Conservation (phyloP, 2,329 filamentous ascomycete species). For the Venturiaceae sp. region DNA sequence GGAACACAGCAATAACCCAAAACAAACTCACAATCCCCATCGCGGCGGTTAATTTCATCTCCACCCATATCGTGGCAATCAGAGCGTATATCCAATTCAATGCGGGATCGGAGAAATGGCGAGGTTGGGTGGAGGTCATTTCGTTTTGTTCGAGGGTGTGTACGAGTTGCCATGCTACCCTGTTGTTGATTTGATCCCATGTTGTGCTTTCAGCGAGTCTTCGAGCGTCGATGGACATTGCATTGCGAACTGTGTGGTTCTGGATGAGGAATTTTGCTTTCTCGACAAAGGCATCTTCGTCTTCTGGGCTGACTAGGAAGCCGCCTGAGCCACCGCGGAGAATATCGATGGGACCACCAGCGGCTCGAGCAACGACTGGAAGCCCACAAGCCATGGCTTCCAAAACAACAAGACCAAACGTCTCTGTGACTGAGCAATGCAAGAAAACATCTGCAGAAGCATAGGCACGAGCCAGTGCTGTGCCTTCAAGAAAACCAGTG, state of each 20-base stretch:
- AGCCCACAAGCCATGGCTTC: conserved; percentile 64
- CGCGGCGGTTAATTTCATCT: neutral
- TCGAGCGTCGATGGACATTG: conserved; percentile 41
- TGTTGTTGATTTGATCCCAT: conserved; percentile 64
- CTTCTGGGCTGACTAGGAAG: conserved; percentile 50
- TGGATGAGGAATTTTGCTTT: conserved; percentile 41
- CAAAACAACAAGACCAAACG: conserved; percentile 60
- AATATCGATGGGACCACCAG: conserved; percentile 61
- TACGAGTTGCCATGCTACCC: conserved; percentile 55
- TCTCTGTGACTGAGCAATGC: conserved; percentile 63
- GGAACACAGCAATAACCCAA: conserved; percentile 6
- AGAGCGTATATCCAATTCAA: neutral
- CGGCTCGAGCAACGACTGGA: conserved; percentile 58
- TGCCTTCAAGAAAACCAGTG: conserved; percentile 54
- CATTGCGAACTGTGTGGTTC: conserved; percentile 33
- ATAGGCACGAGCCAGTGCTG: conserved; percentile 54
- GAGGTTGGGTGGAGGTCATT: neutral
- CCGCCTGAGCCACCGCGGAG: conserved; percentile 50
- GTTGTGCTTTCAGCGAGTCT: conserved; percentile 52
- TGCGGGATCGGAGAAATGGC: neutral
- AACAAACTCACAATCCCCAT: conserved; percentile 7
- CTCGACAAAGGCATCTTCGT: conserved; percentile 48
- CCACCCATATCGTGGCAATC: neutral
- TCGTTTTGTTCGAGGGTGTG: conserved; percentile 25
- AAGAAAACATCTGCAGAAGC: conserved; percentile 61